Evolutionary conservation across 2,329 filamentous ascomycete species (phyloP).

Genomic region (Colletotrichum coccodes): DNA sequence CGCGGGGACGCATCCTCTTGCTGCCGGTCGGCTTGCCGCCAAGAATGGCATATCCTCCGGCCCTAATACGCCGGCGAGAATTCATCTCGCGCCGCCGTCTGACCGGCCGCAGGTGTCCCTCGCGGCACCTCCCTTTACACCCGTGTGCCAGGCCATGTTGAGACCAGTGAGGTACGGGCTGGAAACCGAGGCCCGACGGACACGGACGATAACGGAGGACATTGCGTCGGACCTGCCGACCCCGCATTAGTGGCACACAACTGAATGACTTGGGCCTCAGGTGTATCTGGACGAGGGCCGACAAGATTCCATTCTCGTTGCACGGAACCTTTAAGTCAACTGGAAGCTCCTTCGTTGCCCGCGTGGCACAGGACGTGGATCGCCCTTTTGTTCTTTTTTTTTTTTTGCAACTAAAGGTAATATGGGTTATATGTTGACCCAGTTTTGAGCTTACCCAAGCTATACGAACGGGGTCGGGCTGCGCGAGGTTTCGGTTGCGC

Average conservation of each 20-base stretch:
- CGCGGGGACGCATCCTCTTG: conserved; percentile 6
- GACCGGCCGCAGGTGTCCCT: background rate
- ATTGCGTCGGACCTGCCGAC: background rate
- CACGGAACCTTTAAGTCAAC: too few relatives aligned
- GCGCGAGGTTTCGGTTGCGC: conserved; percentile 9
- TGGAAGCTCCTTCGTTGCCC: background rate
- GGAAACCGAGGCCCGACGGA: background rate
- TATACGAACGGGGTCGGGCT: background rate
- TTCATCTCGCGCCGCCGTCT: background rate
- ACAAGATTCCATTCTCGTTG: background rate
- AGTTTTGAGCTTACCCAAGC: background rate
- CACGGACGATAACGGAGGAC: background rate
- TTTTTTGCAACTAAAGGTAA: background rate
- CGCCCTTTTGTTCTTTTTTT: too few relatives aligned
- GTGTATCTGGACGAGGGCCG: conserved; percentile 18
- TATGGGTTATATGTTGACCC: background rate
- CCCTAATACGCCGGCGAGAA: background rate
- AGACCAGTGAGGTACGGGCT: too few relatives aligned
- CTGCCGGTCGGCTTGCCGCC: conserved; percentile 8
- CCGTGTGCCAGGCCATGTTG: too few relatives aligned
- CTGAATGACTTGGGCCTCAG: too few relatives aligned
- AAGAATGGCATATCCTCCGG: background rate
- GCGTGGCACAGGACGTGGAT: conserved; percentile 21
- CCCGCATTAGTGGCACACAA: too few relatives aligned
- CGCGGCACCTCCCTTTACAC: background rate